A percentile compares a stretch with the other conserved stretches of the same genome.
Evolutionary conservation across 768 basidiomycete species (phyloP).

Genomic region (Pisolithus sp.): DNA sequence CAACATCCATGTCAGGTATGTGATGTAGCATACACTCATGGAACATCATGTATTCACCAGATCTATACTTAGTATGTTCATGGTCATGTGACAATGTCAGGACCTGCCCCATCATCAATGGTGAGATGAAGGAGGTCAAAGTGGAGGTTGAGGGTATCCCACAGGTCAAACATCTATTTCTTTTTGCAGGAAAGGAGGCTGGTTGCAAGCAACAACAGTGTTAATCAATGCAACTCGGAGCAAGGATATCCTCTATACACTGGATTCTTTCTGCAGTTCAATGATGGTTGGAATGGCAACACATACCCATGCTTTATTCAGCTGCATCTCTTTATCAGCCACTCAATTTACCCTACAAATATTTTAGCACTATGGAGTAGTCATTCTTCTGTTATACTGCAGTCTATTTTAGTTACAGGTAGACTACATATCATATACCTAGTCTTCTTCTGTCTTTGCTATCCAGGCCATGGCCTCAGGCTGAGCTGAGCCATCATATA

Average conservation of each 20-base stretch:
- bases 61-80: conserved; percentile 44
- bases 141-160: conserved; percentile 49
- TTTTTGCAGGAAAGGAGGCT: conserved; percentile 49
- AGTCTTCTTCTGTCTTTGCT: too few relatives aligned
- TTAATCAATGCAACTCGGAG: conserved; percentile 12
- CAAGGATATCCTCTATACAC: conserved; percentile 24
- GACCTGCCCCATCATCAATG: conserved; percentile 54
- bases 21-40: not conserved
- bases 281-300: conserved; percentile 25
- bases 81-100: conserved; percentile 73
- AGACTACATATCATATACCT: too few relatives aligned
- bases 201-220: conserved; percentile 20
- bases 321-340: conserved; percentile 19
- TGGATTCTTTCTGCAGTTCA: conserved; percentile 17
- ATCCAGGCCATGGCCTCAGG: too few relatives aligned
- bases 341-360: conserved; percentile 29
- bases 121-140: conserved; percentile 47
- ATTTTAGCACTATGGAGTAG: conserved; percentile 29
- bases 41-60: conserved; percentile 6
- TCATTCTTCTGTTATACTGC: conserved; percentile 17
- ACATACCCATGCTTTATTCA: conserved; percentile 32
- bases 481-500: too few relatives aligned
- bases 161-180: conserved; percentile 59
- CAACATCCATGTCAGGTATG: conserved; percentile 52
- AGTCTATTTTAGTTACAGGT: too few relatives aligned